Base-by-base conservation (phyloP, 371 early-diverging fungal genomes). In the Mucor lusitanicus region DNA sequence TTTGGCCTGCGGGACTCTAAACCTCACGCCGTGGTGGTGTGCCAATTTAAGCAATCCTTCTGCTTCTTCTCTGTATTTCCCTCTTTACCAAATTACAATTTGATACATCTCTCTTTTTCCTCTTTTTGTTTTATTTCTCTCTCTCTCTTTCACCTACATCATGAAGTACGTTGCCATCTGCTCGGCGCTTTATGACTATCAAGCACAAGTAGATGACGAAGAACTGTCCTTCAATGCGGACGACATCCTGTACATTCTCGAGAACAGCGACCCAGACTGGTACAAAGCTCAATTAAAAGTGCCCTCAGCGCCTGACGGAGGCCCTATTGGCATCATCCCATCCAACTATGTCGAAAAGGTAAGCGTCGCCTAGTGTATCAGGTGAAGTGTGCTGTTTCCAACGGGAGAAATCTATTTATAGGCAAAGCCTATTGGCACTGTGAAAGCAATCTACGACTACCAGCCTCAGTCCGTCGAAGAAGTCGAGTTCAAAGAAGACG, bases 141-240 rank as follows among this genome's bases (percentile, higher is more conserved):
- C 23, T 15, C 25, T 39, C 6, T 55, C 27, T 39, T 50, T 35
- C 15, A 35, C 12, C 50, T 3, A 21, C 2, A 50, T 25, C 42
- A 84, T 84, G 84, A 81, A 77, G 63, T 84, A 74, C 69, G 64
- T 76, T 46, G 65, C 63, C 57, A 74, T 84, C 39, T 81, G 72
- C 67, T 78, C 46, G 56, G 84, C 84, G 30, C 68, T 81, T 15
- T 96, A 96, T 75, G 90, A 92, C 68, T 97, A 97, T 77, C 83
- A 85, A 33, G 90, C 96, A 7, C 86, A 86, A 57, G 21, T 23
- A 32, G 88, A 88, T 44, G 91, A 89, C 63, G 96, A 96, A 64
- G 97, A 97, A 80, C 77, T 97, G 59, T 81, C 87, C 23, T 87
- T 97, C 67, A 78, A 85, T 33, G 93, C 95, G 70, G 90, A 88